Evolutionary conservation across 176 grass and related monocot species (phyloP), one percentile per base, ranked within the genome.

Genomic region (Lolium perenne): DNA sequence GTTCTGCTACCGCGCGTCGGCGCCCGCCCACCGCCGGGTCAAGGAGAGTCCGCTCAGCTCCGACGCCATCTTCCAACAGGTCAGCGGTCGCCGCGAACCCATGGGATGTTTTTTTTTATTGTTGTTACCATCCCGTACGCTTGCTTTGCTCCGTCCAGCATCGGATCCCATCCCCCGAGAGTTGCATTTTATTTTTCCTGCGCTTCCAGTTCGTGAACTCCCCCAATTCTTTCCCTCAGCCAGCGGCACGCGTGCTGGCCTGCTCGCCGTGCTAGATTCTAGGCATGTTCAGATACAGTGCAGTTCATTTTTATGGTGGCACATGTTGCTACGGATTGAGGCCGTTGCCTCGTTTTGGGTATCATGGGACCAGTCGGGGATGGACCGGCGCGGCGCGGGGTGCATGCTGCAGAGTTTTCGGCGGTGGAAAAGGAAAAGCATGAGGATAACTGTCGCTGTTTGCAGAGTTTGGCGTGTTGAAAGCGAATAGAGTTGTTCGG

Each of bases 11-110:
- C 86, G 97, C 66, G 92, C 92, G 69, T 94, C 97, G 63, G 84
- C 88, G 51, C 94, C 97, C 41, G 92, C 92, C 10, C 97, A 98
- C 89, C 79, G 86, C 45, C 79, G 65, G 32, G 87, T 98, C 72
- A 98, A 87, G 82, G 97, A 98, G 75, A 98, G 97, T 82, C 93
- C 97, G 35, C 84, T 98, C 59, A 98, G 97, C 84, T 95, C 94
- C 48, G 93, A 94, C 89, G 88, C 92, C 72, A 95, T 98, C 80
- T 98, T 98, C 85, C 89, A 51, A 20, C 97, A 98, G 92, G 97
- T 98, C 17, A 47, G 35, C 9, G 14, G 25, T 15, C 15, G n/a
- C 67, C 67, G 46, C 82, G 41, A 41, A 48, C 66, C 49, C 80
- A 0, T 26, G 16, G 1, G 0, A 35, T 35, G 2, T 29, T 85